Evolutionary conservation across 148 eudicot genomes (phyloP).

Genomic region (Agrostemma githago): DNA sequence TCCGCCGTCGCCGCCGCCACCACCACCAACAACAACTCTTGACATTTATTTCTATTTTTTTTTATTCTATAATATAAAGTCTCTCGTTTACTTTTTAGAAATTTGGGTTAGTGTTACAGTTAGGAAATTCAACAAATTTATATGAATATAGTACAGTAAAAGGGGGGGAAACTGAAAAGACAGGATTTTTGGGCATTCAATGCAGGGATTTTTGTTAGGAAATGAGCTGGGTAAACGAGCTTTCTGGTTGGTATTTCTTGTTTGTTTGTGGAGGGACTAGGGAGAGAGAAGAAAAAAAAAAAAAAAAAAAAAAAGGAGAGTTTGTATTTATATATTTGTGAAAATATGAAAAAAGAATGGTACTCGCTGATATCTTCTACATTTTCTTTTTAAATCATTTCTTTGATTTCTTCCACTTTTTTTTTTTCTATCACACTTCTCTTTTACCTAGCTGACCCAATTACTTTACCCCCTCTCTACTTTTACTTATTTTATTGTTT

Average conservation of each 20-base stretch:
- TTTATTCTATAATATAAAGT: no score
- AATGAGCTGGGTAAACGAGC: constrained; percentile 22
- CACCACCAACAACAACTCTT: background rate
- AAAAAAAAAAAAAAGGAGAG: no score
- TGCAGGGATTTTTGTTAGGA: constrained; percentile 17
- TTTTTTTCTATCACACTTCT: no score
- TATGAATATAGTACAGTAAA: background rate
- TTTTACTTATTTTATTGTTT: no score
- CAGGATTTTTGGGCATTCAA: constrained; percentile 13
- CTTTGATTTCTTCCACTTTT: no score
- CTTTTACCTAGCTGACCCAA: no score
- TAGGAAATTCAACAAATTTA: background rate
- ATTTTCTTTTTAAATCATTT: no score
- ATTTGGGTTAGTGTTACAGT: background rate
- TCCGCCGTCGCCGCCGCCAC: background rate
- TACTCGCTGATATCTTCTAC: no score
- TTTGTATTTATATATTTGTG: background rate
- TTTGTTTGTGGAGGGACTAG: constrained; percentile 9
- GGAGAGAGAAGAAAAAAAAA: background rate
- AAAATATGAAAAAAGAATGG: no score
- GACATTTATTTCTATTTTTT: constrained; percentile 14
- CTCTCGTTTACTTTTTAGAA: background rate
- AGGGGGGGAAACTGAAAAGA: background rate
- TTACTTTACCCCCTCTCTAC: no score
- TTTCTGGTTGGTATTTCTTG: constrained; percentile 15